Evolutionary conservation across 805 yeast species (phyloP).

Genomic region (Wickerhamiella siamensis): DNA sequence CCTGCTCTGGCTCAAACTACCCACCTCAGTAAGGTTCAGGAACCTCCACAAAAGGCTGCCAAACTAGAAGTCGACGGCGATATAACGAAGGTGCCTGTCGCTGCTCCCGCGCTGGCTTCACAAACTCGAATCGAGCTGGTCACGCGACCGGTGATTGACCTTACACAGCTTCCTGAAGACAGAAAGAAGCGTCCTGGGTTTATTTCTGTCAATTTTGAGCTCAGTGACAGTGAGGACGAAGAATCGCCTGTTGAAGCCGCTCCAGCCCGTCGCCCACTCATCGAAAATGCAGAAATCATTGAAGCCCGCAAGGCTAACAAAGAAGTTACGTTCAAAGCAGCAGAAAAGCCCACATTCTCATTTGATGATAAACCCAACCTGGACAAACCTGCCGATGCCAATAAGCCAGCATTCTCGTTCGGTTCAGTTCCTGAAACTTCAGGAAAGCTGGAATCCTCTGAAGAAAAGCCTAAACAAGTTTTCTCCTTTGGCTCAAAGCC

Average conservation of each 20-base stretch:
- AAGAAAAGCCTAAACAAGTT: neutral
- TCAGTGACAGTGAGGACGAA: constrained; percentile 20
- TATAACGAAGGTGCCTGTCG: neutral
- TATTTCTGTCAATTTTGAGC: constrained; percentile 24
- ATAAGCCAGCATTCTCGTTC: neutral
- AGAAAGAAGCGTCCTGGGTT: constrained; percentile 23
- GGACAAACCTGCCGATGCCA: neutral
- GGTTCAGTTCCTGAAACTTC: neutral
- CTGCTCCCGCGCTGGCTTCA: neutral
- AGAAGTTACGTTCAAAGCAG: neutral
- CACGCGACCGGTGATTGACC: constrained; percentile 11
- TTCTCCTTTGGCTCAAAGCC: neutral
- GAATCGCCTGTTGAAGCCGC: neutral
- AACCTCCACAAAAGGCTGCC: neutral
- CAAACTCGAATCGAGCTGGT: constrained; percentile 11
- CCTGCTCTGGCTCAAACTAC: constrained; percentile 1
- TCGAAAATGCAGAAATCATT: constrained; percentile 5
- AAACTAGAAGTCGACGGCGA: neutral
- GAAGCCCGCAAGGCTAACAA: neutral
- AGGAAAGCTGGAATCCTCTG: neutral
- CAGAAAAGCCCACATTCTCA: neutral
- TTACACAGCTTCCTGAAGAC: constrained; percentile 10
- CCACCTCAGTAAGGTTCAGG: neutral
- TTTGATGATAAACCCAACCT: neutral
- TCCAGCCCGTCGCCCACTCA: constrained; percentile 9